Percentiles rank a stretch among this genome's conserved stretches.
Evolutionary conservation across 2,329 filamentous ascomycete species (phyloP).

Genomic region (Cladosporium sp.): DNA sequence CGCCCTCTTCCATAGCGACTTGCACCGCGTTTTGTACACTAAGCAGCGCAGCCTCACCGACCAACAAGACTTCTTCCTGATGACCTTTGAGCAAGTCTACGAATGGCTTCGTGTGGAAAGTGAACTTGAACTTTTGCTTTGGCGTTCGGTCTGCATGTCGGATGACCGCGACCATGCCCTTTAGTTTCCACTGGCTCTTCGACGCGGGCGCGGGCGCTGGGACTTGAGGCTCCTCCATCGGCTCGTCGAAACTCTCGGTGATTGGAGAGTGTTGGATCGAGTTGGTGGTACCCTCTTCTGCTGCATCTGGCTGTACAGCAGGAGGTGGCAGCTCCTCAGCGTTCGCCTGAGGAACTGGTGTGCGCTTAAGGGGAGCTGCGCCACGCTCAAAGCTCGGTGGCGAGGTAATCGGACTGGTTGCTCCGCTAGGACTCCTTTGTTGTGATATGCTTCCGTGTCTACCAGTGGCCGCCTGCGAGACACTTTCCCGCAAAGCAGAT

Average conservation of each 20-base stretch:
- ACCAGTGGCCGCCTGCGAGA: constrained; percentile 28
- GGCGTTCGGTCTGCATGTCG: constrained; percentile 95
- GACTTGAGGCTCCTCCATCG: constrained; percentile 23
- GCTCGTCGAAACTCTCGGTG: constrained; percentile 14
- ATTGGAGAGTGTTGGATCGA: neutral
- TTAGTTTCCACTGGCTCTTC: constrained; percentile 96
- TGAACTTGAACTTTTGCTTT: constrained; percentile 99
- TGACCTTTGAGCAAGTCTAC: constrained; percentile 93
- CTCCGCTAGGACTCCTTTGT: constrained; percentile 29
- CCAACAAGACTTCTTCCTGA: constrained; percentile 91
- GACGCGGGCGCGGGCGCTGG: constrained; percentile 56
- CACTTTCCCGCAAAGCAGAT: constrained; percentile 54
- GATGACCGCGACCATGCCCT: constrained; percentile 95
- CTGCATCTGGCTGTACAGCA: constrained; percentile 25
- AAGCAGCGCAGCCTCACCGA: constrained; percentile 82
- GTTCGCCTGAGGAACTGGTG: constrained; percentile 26
- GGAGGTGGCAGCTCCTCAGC: constrained; percentile 36
- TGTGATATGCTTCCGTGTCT: constrained; percentile 28
- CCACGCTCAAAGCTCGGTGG: constrained; percentile 44
- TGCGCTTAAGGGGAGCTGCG: constrained; percentile 17
- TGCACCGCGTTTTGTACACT: constrained; percentile 90
- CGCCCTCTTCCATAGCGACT: constrained; percentile 70
- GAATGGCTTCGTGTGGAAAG: constrained; percentile 94
- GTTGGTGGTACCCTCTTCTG: constrained; percentile 20
- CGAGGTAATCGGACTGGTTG: constrained; percentile 44